Percentiles rank a stretch among this genome's conserved stretches.
phyloP scores from a whole-genome alignment of 345 rosid species.

The Moringa oleifera region DNA sequence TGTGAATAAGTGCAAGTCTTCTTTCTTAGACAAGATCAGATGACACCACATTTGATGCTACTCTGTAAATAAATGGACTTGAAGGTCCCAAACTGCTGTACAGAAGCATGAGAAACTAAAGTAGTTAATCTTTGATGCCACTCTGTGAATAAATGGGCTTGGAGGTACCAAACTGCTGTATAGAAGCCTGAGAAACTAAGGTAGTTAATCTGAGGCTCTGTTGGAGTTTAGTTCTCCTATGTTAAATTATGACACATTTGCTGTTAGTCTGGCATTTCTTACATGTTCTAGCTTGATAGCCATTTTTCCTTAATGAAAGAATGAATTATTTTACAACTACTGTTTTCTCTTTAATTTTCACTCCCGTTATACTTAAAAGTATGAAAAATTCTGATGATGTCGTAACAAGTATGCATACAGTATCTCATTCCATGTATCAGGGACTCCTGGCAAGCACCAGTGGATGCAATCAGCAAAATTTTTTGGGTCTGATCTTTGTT shows the following conservation, averaged over 20 bases:
- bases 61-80: conserved; percentile 6
- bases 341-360: background rate
- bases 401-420: conserved; percentile 65
- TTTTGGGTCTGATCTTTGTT: conserved; percentile 60
- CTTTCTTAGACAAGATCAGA: background rate
- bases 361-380: background rate
- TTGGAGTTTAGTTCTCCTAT: background rate
- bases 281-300: background rate
- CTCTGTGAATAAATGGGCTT: no score
- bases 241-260: no score
- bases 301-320: conserved; percentile 3
- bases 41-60: background rate
- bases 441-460: conserved; percentile 95
- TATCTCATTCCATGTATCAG: conserved; percentile 90
- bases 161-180: no score
- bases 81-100: background rate
- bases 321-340: background rate
- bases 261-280: background rate
- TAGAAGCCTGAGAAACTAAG: no score
- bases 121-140: background rate
- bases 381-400: conserved; percentile 30
- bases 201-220: background rate
- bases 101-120: conserved; percentile 3
- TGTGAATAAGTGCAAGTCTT: background rate
- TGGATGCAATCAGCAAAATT: conserved; percentile 80